These are phyloP conservation scores for Phoenix roebelenii DNA, from an alignment of 176 grass and related monocot genomes.

Conservation along the genomic window DNA sequence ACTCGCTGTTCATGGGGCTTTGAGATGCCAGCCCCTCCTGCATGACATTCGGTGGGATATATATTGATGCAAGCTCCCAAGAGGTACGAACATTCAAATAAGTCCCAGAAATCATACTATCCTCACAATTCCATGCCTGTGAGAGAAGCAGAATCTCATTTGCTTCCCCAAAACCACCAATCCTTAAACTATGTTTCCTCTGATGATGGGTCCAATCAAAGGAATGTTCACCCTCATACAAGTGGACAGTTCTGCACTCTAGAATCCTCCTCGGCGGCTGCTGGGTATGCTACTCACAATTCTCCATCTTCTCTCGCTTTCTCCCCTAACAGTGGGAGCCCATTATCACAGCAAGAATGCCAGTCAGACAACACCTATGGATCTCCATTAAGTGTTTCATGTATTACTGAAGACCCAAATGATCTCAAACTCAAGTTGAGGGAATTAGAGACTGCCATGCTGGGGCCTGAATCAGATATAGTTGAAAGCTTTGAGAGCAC, in stretches of 20 bases:
- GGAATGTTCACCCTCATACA: slow-evolving; percentile 6
- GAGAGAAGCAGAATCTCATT: slow-evolving; percentile 3
- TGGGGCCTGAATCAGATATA: slow-evolving; percentile 52
- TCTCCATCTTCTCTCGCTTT: slow-evolving; percentile 50
- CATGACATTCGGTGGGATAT: neutral
- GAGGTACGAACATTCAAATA: neutral
- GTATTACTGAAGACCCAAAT: slow-evolving; percentile 62
- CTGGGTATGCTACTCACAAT: slow-evolving; percentile 40
- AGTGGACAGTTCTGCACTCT: slow-evolving; percentile 45
- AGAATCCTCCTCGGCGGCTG: slow-evolving; percentile 46
- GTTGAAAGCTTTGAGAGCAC: slow-evolving; percentile 23
- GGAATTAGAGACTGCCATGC: slow-evolving; percentile 76
- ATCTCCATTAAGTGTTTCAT: slow-evolving; percentile 59
- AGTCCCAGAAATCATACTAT: neutral
- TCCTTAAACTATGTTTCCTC: slow-evolving; percentile 24
- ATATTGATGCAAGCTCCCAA: slow-evolving; percentile 10
- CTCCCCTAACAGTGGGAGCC: slow-evolving; percentile 34
- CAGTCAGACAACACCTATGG: slow-evolving; percentile 50
- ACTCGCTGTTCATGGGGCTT: too few relatives aligned
- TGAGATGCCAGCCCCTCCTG: neutral
- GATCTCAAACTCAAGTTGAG: slow-evolving; percentile 63
- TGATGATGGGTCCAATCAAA: slow-evolving; percentile 21
- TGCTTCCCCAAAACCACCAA: slow-evolving; percentile 9
- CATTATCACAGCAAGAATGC: slow-evolving; percentile 52
- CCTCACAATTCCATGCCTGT: neutral